Conservation (phyloP, 2,329 filamentous ascomycete species). For the Trichoderma brevicompactum region DNA sequence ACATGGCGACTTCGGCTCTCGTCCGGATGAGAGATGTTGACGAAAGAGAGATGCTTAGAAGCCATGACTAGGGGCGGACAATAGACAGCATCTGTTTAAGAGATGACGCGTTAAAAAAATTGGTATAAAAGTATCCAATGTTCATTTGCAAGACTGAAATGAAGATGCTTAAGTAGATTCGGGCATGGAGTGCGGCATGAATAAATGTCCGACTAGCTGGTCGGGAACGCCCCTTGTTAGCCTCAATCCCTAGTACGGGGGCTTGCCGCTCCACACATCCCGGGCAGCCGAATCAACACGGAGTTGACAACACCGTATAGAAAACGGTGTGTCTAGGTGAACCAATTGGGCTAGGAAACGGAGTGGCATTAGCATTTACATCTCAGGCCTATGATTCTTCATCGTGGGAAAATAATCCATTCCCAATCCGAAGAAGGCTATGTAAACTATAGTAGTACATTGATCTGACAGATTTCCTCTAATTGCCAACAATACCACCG, state of each 20-base stretch:
- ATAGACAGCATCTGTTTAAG: too few relatives aligned
- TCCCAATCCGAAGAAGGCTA: not conserved
- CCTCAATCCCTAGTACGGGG: not conserved
- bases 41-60: not conserved
- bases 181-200: not conserved
- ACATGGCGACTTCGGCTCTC: not conserved
- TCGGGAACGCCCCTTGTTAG: not conserved
- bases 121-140: too few relatives aligned
- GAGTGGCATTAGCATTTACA: not conserved
- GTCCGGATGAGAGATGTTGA: conserved; percentile 18
- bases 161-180: not conserved
- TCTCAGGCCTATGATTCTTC: too few relatives aligned
- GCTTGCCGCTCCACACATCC: conserved; percentile 3
- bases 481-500: conserved; percentile 29
- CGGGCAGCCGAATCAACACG: not conserved
- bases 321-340: not conserved
- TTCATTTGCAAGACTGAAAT: not conserved
- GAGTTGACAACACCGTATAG: not conserved
- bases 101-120: not conserved
- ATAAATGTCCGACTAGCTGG: not conserved
- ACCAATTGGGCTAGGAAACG: too few relatives aligned
- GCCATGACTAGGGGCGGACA: not conserved
- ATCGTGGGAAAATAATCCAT: too few relatives aligned
- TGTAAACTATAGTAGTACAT: too few relatives aligned
- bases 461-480: not conserved